A percentile compares a stretch with the other conserved stretches of the same genome.
Conservation (phyloP, 768 basidiomycete species). For the Trametes meyenii region DNA sequence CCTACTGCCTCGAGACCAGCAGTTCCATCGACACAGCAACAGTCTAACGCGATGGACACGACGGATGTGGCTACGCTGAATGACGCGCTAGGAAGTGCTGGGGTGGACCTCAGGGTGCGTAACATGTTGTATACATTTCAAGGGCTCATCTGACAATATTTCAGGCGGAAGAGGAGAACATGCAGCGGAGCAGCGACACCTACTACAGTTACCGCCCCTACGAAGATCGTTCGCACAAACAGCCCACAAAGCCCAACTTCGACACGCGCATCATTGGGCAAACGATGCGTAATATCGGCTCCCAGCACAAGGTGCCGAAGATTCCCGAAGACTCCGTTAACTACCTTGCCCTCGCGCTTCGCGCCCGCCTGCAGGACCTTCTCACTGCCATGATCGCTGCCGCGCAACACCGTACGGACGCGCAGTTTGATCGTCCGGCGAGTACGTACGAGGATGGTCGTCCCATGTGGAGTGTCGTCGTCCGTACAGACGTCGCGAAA, state of each 20-base stretch:
- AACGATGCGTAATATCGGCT: constrained; percentile 68
- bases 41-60: constrained; percentile 48
- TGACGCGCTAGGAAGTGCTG: constrained; percentile 84
- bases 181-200: constrained; percentile 66
- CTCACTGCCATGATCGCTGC: constrained; percentile 70
- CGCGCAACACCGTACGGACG: constrained; percentile 67
- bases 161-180: constrained; percentile 84
- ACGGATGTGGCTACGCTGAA: constrained; percentile 79
- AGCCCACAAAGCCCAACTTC: constrained; percentile 69
- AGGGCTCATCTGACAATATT: background rate
- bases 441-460: constrained; percentile 65
- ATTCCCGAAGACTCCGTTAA: constrained; percentile 73
- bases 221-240: constrained; percentile 81
- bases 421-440: constrained; percentile 68
- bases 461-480: constrained; percentile 82
- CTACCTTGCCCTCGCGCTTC: constrained; percentile 80
- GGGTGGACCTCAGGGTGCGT: constrained; percentile 79
- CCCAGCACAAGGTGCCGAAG: constrained; percentile 66
- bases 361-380: constrained; percentile 71
- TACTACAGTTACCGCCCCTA: constrained; percentile 65
- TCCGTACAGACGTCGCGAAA: constrained; percentile 80
- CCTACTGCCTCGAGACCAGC: constrained; percentile 18
- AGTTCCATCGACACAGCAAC: constrained; percentile 11
- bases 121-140: background rate
- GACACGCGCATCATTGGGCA: constrained; percentile 65